phyloP scores from a whole-genome alignment of 495 filamentous ascomycete genomes.

The Aspergillus steynii region DNA sequence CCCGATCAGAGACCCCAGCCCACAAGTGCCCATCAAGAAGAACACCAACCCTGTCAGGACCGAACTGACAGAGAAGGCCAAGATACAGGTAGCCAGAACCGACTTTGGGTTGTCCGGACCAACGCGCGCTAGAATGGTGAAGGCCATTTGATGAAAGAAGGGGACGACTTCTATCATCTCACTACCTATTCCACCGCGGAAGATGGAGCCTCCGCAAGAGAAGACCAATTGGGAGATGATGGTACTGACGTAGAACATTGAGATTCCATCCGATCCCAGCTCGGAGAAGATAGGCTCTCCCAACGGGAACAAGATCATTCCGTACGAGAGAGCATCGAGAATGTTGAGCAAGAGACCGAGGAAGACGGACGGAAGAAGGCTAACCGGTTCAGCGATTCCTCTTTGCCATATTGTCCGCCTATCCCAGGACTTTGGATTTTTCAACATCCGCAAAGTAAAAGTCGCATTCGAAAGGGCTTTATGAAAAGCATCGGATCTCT shows the following conservation, averaged over 20 bases:
- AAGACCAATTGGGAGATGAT: conserved; percentile 94
- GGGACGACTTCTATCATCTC: conserved; percentile 98
- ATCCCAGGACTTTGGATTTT: conserved; percentile 73
- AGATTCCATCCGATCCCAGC: conserved; percentile 89
- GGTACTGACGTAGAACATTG: conserved; percentile 97
- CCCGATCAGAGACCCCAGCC: conserved; percentile 85
- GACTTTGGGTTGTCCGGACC: conserved; percentile 79
- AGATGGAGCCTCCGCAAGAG: conserved; percentile 79
- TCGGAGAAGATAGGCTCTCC: conserved; percentile 78
- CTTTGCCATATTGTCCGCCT: conserved; percentile 61
- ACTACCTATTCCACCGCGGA: conserved; percentile 91
- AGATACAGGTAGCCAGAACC: conserved; percentile 88
- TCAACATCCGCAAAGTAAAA: conserved; percentile 26
- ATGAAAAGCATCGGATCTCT: conserved; percentile 18
- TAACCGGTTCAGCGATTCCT: conserved; percentile 63
- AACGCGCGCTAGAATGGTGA: conserved; percentile 75
- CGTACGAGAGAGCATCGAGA: conserved; percentile 92
- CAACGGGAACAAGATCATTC: conserved; percentile 94
- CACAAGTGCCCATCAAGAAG: conserved; percentile 82
- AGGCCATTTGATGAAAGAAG: conserved; percentile 97
- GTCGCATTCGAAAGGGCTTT: conserved; percentile 27
- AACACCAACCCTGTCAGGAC: conserved; percentile 89
- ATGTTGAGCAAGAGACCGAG: conserved; percentile 90
- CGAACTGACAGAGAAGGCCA: conserved; percentile 87
- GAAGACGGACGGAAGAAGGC: conserved; percentile 78